phyloP scores from a whole-genome alignment of 805 yeast genomes.

The Isabelozyma heimii region DNA sequence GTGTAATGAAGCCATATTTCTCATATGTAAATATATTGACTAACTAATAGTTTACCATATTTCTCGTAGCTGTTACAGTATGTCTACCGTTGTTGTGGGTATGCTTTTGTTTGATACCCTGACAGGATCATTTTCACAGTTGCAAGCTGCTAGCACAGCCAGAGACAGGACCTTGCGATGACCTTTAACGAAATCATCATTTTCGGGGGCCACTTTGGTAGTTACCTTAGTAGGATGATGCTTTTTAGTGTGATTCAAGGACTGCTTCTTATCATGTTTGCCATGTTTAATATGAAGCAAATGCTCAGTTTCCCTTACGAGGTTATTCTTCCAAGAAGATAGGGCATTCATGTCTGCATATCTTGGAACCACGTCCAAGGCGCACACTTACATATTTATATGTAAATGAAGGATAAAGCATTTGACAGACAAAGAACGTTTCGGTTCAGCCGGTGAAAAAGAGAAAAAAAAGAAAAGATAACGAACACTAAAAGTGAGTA shows the following conservation, averaged over 20 bases:
- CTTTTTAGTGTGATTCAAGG: not conserved
- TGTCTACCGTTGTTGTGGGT: no score
- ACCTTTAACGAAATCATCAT: not conserved
- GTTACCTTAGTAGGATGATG: not conserved
- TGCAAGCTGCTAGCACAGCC: not conserved
- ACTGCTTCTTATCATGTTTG: not conserved
- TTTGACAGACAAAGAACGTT: no score
- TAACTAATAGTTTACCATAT: no score
- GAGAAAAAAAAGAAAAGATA: no score
- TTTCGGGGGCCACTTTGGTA: not conserved
- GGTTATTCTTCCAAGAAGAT: not conserved
- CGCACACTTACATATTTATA: not conserved
- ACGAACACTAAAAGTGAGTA: no score
- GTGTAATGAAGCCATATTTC: no score
- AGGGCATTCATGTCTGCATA: not conserved
- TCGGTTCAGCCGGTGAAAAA: no score
- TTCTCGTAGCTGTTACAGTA: no score
- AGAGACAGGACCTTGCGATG: not conserved
- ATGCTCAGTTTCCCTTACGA: not conserved
- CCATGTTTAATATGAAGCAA: not conserved
- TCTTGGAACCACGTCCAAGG: not conserved
- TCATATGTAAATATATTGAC: no score
- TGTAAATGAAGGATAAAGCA: not conserved
- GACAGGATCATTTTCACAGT: no score
- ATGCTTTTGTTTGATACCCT: no score